A percentile compares a stretch with the other conserved stretches of the same genome.
phyloP scores from a whole-genome alignment of 106 monocot species.

The Posidonia australis region DNA sequence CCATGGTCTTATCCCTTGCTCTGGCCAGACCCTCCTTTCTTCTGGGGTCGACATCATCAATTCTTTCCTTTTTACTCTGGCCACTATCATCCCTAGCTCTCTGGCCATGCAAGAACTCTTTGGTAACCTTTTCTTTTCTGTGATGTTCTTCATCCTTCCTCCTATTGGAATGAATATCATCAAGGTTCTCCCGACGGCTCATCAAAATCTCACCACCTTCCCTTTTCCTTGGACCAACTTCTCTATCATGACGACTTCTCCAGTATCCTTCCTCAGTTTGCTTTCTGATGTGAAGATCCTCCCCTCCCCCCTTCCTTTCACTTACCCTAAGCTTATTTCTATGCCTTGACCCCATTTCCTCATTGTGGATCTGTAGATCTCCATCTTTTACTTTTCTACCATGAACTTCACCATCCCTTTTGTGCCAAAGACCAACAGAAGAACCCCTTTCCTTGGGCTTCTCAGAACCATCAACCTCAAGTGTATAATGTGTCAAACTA shows the following conservation, averaged over 20 bases:
- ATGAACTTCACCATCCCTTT: conserved; percentile 44
- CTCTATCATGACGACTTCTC: conserved; percentile 37
- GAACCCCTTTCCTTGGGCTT: conserved; percentile 38
- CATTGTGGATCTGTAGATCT: conserved; percentile 34
- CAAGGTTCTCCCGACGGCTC: conserved; percentile 31
- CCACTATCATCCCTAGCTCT: conserved; percentile 38
- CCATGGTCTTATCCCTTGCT: conserved; percentile 40
- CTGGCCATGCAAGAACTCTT: conserved; percentile 38
- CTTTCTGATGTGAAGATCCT: conserved; percentile 35
- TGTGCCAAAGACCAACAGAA: conserved; percentile 26
- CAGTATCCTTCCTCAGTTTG: conserved; percentile 59
- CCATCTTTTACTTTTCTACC: conserved; percentile 52
- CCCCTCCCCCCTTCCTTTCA: conserved; percentile 47
- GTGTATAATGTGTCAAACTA: conserved; percentile 20
- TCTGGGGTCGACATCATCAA: conserved; percentile 34
- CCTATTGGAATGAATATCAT: conserved; percentile 39
- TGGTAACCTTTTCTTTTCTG: conserved; percentile 44
- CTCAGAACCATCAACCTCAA: conserved; percentile 41
- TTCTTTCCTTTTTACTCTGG: conserved; percentile 35
- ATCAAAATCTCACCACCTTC: conserved; percentile 39
- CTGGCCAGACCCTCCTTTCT: conserved; percentile 43
- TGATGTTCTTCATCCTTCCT: conserved; percentile 57
- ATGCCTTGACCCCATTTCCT: conserved; percentile 36
- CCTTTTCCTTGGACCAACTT: conserved; percentile 26
- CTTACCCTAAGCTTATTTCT: conserved; percentile 34